Conservation (phyloP, 257 asterid genomes). For the Henckelia pumila region DNA sequence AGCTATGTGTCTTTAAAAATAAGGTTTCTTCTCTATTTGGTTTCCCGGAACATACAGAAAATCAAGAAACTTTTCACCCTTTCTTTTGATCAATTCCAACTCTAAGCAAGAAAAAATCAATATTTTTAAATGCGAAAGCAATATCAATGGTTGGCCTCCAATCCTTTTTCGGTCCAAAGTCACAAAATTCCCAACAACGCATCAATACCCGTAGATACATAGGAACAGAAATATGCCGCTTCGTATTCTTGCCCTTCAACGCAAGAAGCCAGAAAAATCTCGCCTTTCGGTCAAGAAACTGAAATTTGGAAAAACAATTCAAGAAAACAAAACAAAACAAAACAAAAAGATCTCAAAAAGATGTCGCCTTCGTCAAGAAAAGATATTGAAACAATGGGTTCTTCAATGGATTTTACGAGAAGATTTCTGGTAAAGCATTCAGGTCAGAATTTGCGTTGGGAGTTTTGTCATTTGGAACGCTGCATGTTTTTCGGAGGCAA, state of each 20-base stretch:
- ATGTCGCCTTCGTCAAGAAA: conserved; percentile 19
- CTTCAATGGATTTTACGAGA: conserved; percentile 27
- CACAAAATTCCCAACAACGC: conserved; percentile 49
- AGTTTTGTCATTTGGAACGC: conserved; percentile 63
- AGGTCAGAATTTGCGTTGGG: conserved; percentile 46
- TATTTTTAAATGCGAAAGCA: background rate
- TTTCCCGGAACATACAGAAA: background rate
- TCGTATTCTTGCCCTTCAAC: conserved; percentile 14
- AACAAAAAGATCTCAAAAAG: background rate
- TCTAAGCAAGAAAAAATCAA: background rate
- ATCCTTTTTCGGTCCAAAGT: conserved; percentile 34
- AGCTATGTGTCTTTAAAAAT: background rate
- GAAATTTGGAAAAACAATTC: conserved; percentile 4
- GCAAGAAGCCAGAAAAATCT: conserved; percentile 34
- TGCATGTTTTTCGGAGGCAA: conserved; percentile 53
- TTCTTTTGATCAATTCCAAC: background rate
- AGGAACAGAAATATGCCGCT: conserved; percentile 20
- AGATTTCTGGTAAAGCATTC: conserved; percentile 29
- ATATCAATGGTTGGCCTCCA: conserved; percentile 17
- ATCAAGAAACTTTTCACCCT: background rate
- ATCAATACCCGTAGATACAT: conserved; percentile 24
- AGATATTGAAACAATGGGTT: conserved; percentile 27
- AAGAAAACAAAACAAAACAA: background rate
- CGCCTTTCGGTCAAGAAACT: conserved; percentile 10
- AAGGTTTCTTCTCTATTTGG: background rate